Evolutionary conservation across 2,329 filamentous ascomycete species (phyloP).

Genomic region (Fusarium concolor): DNA sequence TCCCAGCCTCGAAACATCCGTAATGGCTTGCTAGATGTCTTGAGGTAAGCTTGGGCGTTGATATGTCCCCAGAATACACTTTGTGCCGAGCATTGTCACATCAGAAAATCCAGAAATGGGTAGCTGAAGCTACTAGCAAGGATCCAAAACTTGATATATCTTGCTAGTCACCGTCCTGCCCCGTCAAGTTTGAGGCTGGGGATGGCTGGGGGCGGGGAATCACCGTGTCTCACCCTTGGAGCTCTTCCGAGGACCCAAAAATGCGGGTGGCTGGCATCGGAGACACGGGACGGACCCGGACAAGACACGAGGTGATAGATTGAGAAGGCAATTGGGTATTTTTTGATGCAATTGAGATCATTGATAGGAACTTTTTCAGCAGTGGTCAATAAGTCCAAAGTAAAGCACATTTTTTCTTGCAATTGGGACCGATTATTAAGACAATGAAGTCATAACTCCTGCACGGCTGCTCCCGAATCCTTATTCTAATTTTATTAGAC

Average conservation of each 20-base stretch:
- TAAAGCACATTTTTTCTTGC: not conserved
- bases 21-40: not conserved
- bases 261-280: slow-evolving; percentile 41
- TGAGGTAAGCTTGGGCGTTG: slow-evolving; percentile 11
- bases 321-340: not conserved
- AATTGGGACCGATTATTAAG: not conserved
- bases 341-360: not conserved
- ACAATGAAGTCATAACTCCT: slow-evolving; percentile 10
- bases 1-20: slow-evolving; percentile 32
- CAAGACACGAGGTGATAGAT: slow-evolving; percentile 20
- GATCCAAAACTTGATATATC: slow-evolving; percentile 33
- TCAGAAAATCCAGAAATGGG: slow-evolving; percentile 13
- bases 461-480: slow-evolving; percentile 18
- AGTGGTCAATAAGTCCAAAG: not conserved
- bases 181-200: slow-evolving; percentile 36
- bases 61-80: slow-evolving; percentile 20
- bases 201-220: slow-evolving; percentile 41
- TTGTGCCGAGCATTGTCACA: slow-evolving; percentile 29
- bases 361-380: not conserved
- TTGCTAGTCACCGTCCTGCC: slow-evolving; percentile 15
- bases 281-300: slow-evolving; percentile 31
- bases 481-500: not conserved
- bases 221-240: slow-evolving; percentile 26
- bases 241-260: slow-evolving; percentile 26
- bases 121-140: slow-evolving; percentile 31